A percentile compares a stretch with the other conserved stretches of the same genome.
Conservation (phyloP, 1,284 basidiomycete species). For the Puccinia novopanici region DNA sequence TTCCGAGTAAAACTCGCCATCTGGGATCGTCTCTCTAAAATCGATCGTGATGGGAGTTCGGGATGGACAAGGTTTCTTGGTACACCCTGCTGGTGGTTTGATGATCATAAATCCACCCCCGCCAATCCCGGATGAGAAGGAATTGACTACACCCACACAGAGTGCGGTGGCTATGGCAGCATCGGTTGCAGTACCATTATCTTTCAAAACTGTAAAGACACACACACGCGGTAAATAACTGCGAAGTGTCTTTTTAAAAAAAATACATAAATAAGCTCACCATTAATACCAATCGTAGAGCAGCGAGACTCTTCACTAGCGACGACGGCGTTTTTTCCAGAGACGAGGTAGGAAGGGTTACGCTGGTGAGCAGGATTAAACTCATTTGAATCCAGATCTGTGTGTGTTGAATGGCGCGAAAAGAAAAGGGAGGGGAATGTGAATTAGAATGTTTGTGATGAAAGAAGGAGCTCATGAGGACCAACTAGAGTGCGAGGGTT, state of each 20-base stretch:
- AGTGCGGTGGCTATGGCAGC: constrained; percentile 77
- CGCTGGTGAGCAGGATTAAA: background rate
- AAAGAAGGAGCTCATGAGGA: background rate
- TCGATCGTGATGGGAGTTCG: constrained; percentile 66
- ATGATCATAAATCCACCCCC: constrained; percentile 91
- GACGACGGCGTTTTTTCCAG: constrained; percentile 76
- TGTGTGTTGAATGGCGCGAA: background rate
- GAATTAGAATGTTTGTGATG: background rate
- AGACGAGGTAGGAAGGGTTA: constrained; percentile 70
- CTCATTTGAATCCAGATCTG: background rate
- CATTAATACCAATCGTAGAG: constrained; percentile 75
- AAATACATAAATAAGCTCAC: constrained; percentile 62
- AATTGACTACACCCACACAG: constrained; percentile 81
- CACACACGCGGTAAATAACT: background rate
- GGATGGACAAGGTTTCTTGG: constrained; percentile 4
- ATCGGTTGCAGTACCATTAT: constrained; percentile 88
- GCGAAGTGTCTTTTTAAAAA: background rate
- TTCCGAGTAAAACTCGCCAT: constrained; percentile 66
- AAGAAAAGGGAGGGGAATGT: background rate
- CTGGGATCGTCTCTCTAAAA: constrained; percentile 84
- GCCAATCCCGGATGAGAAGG: constrained; percentile 81
- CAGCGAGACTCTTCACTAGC: constrained; percentile 81
- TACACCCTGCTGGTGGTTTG: constrained; percentile 66
- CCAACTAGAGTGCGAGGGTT: background rate
- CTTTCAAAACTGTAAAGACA: constrained; percentile 57